A percentile compares a stretch with the other conserved stretches of the same genome.
Evolutionary conservation across 305 asterid species (phyloP).

Genomic region (Andrographis paniculata): DNA sequence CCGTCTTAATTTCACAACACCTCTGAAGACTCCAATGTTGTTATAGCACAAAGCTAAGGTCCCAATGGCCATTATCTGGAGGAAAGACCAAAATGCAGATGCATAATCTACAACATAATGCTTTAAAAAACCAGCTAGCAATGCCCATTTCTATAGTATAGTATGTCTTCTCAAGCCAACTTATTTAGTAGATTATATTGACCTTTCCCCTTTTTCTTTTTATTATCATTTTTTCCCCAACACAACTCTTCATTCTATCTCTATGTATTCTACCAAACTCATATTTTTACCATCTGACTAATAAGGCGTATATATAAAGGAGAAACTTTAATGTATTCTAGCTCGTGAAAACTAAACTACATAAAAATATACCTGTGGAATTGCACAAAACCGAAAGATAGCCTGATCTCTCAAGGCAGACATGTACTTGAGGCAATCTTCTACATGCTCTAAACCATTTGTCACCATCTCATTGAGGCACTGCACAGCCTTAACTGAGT

Average conservation of each 20-base stretch:
- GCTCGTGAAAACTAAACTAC: too few relatives aligned
- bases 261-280: too few relatives aligned
- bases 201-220: too few relatives aligned
- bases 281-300: too few relatives aligned
- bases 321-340: too few relatives aligned
- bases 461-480: constrained; percentile 98
- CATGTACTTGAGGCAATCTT: constrained; percentile 76
- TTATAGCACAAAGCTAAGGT: constrained; percentile 88
- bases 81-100: constrained; percentile 21
- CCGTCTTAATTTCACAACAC: constrained; percentile 89
- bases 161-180: not conserved
- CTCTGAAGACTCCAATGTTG: constrained; percentile 87
- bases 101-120: not conserved
- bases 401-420: constrained; percentile 66
- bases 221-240: too few relatives aligned
- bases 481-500: constrained; percentile 89
- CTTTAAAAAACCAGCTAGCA: constrained; percentile 3
- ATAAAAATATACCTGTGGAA: constrained; percentile 63
- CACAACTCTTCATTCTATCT: too few relatives aligned
- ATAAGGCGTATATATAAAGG: too few relatives aligned
- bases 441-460: constrained; percentile 73
- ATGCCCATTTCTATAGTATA: not conserved
- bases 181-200: too few relatives aligned
- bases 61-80: constrained; percentile 93
- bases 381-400: constrained; percentile 91